These are phyloP conservation scores for Fusarium sp. DNA, from an alignment of 2,329 filamentous ascomycete genomes.

Conservation along the genomic window DNA sequence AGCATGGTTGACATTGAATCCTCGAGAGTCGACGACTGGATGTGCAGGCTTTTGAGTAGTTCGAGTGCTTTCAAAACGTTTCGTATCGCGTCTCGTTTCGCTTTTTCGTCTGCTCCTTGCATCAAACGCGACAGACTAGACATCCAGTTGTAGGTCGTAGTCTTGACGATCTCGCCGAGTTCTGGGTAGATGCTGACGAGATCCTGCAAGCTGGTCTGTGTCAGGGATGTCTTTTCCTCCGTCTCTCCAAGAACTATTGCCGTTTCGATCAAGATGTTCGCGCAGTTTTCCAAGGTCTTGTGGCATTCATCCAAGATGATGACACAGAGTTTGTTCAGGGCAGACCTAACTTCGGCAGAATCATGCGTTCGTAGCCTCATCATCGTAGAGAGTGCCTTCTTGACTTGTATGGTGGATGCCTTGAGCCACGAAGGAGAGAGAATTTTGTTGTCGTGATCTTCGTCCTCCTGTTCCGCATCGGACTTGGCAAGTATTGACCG, in stretches of 20 bases:
- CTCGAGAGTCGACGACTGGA: conserved; percentile 75
- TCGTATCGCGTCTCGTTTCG: conserved; percentile 77
- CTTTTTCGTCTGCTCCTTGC: conserved; percentile 84
- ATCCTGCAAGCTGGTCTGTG: conserved; percentile 66
- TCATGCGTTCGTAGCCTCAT: conserved; percentile 80
- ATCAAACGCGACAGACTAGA: conserved; percentile 83
- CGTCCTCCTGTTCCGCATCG: conserved; percentile 41
- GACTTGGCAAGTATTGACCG: conserved; percentile 57
- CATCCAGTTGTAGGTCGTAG: conserved; percentile 83
- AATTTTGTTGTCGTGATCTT: conserved; percentile 48
- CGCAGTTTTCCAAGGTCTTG: conserved; percentile 75
- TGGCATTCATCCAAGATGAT: conserved; percentile 83
- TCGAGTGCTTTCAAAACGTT: conserved; percentile 82
- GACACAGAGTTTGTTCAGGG: conserved; percentile 78
- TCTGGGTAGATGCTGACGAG: conserved; percentile 72
- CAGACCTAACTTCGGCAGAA: conserved; percentile 73
- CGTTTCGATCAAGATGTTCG: conserved; percentile 82
- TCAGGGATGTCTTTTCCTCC: conserved; percentile 53
- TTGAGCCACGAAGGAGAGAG: conserved; percentile 75
- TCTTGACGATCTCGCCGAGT: conserved; percentile 74
- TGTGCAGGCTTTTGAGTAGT: conserved; percentile 71
- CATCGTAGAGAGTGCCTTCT: conserved; percentile 82
- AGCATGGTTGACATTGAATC: conserved; percentile 76
- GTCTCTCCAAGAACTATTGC: conserved; percentile 75
- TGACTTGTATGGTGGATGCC: conserved; percentile 83